Percentiles rank a stretch among this genome's conserved stretches.
Conservation (phyloP, 768 basidiomycete species). For the Serendipita sp. region DNA sequence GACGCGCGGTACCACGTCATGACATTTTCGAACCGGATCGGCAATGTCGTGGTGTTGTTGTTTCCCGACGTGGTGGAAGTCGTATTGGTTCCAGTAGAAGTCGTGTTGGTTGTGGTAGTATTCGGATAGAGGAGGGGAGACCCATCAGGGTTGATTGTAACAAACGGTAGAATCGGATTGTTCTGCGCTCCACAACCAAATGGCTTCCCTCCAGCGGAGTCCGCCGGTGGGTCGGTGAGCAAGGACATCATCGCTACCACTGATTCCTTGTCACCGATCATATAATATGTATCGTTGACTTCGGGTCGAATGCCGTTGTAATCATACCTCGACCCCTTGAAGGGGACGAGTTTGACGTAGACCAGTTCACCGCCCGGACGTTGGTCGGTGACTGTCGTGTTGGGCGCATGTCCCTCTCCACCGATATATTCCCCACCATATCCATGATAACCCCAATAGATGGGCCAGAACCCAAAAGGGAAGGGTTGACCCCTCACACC, state of each 20-base stretch:
- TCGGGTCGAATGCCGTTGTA: neutral
- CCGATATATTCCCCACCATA: neutral
- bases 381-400: neutral
- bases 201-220: no score
- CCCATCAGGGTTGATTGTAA: neutral
- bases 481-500: neutral
- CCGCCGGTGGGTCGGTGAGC: neutral
- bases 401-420: neutral
- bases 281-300: neutral
- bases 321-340: neutral
- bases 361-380: neutral
- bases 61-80: neutral
- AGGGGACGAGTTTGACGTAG: neutral
- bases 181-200: neutral
- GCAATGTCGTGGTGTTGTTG: neutral
- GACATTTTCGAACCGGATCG: neutral
- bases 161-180: neutral
- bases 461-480: neutral
- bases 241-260: neutral
- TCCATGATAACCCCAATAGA: neutral
- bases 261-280: neutral
- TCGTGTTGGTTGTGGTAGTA: neutral
- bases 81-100: neutral
- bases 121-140: neutral
- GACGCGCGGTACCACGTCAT: constrained; percentile 11